Base-by-base conservation (phyloP, 106 monocot genomes). In the Dendrobium chrysotoxum region DNA sequence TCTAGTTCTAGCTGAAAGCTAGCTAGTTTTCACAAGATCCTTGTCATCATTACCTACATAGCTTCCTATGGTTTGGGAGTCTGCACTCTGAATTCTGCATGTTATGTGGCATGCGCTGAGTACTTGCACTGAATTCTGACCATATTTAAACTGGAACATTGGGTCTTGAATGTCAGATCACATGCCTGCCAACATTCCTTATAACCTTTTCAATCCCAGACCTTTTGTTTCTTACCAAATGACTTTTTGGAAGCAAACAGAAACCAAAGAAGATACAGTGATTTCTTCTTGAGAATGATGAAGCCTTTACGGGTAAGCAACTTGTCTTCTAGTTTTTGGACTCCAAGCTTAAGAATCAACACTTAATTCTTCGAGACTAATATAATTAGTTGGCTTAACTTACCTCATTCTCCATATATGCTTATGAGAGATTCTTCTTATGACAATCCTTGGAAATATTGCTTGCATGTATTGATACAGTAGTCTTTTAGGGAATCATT, bases 311-410 rank as follows among this genome's bases (percentile, higher is more conserved):
- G 30, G 38, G 15, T 35, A 16, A 35, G 72, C 7, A 39, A 39
- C 72, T 72, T 72, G 72, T 72, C 72, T 38, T 72, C 38, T 72
- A 72, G 72, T 72, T 15, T 72, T 72, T 72, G 72, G 72, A 72
- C 72, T 72, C 72, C 72, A 72, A 72, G 72, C 12, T 15, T 39
- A 72, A 25, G 72, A 72, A 72, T 72, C 72, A 72, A 72, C 66
- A 67, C 26, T 26, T 23, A 26, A n/a, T 26, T 67, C n/a, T 67
- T 26, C 28, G 66, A 28, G 28, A 17, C 28, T 67, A 67, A 67
- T 67, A 26, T 67, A 67, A 67, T 67, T 26, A 23, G 7, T 35
- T 72, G 39, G 30, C 72, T 72, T 39, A 31, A 72, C 30, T 72
- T 72, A 15, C 35, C 15, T 67, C 72, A 16, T 35, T n/a, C 35